Evolutionary conservation across 1,139 yeast genomes (phyloP).

Genomic region (Magnusiomyces suaveolens): DNA sequence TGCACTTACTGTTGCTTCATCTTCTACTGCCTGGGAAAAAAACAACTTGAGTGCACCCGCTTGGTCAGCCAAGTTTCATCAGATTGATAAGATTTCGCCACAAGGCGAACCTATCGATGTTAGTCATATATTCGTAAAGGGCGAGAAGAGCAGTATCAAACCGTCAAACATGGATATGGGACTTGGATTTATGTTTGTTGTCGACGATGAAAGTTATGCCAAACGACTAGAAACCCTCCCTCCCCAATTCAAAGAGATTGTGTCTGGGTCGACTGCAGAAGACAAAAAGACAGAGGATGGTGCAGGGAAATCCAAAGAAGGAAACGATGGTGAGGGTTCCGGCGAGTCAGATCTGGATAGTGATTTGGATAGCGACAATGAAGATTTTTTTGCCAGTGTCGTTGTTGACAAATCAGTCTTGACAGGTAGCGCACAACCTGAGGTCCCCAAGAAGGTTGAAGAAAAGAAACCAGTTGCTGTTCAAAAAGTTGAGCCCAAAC

Average conservation of each 20-base stretch:
- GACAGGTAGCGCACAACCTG: slow-evolving; percentile 10
- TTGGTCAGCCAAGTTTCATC: slow-evolving; percentile 66
- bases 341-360: slow-evolving; percentile 21
- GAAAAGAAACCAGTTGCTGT: slow-evolving; percentile 4
- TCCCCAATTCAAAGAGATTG: slow-evolving; percentile 23
- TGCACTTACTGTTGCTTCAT: slow-evolving; percentile 58
- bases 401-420: slow-evolving; percentile 17
- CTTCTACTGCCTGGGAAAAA: slow-evolving; percentile 83
- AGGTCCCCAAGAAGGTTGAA: slow-evolving; percentile 12
- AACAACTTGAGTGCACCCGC: slow-evolving; percentile 64
- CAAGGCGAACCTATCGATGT: slow-evolving; percentile 43
- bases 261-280: background rate
- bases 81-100: slow-evolving; percentile 60
- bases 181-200: slow-evolving; percentile 67
- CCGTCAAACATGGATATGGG: slow-evolving; percentile 88
- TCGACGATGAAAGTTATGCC: slow-evolving; percentile 40
- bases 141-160: slow-evolving; percentile 56
- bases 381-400: slow-evolving; percentile 19
- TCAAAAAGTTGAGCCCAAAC: slow-evolving; percentile 8
- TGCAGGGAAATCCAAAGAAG: slow-evolving; percentile 11
- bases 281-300: slow-evolving; percentile 15
- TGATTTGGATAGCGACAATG: slow-evolving; percentile 19
- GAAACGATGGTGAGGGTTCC: slow-evolving; percentile 9
- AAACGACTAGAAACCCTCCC: slow-evolving; percentile 25
- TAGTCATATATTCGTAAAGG: slow-evolving; percentile 52